A percentile compares a stretch with the other conserved stretches of the same genome.
These are phyloP conservation scores for Entomortierella parvispora DNA, from an alignment of 192 early-diverging fungal genomes.

Conservation along the genomic window DNA sequence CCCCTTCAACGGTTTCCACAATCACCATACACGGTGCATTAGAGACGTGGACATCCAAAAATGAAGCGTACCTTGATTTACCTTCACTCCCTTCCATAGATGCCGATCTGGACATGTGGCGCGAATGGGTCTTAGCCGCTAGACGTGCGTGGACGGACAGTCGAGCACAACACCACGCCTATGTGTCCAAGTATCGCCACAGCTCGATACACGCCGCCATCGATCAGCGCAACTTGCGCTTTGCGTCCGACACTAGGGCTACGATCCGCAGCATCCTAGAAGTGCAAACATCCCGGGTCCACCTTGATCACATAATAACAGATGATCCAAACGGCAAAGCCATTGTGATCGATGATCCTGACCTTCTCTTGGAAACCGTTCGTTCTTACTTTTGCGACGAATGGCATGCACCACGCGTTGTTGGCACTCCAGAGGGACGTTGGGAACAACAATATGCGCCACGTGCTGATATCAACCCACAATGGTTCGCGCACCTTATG, in stretches of 20 bases:
- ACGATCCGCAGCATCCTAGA: not conserved
- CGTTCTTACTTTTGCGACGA: not conserved
- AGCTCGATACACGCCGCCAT: too few species aligned
- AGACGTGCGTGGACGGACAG: too few species aligned
- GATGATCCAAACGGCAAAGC: not conserved
- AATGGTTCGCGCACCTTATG: not conserved
- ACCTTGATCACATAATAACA: not conserved
- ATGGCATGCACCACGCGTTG: not conserved
- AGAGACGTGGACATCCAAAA: too few species aligned
- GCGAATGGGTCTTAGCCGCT: too few species aligned
- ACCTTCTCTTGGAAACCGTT: not conserved
- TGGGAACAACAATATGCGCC: slow-evolving; percentile 2
- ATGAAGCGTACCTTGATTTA: too few species aligned
- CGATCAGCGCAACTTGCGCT: not conserved
- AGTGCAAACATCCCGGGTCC: not conserved
- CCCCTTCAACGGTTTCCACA: too few species aligned
- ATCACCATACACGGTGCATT: too few species aligned
- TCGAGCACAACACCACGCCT: too few species aligned
- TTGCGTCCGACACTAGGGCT: not conserved
- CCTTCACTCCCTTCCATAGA: too few species aligned
- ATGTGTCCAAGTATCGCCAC: too few species aligned
- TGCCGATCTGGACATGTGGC: too few species aligned
- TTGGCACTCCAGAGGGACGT: not conserved
- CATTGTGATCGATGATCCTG: not conserved
- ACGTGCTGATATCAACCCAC: not conserved